Percentiles rank a stretch among this genome's conserved stretches.
Conservation (phyloP, 345 rosid species). For the Brassica cretica region DNA sequence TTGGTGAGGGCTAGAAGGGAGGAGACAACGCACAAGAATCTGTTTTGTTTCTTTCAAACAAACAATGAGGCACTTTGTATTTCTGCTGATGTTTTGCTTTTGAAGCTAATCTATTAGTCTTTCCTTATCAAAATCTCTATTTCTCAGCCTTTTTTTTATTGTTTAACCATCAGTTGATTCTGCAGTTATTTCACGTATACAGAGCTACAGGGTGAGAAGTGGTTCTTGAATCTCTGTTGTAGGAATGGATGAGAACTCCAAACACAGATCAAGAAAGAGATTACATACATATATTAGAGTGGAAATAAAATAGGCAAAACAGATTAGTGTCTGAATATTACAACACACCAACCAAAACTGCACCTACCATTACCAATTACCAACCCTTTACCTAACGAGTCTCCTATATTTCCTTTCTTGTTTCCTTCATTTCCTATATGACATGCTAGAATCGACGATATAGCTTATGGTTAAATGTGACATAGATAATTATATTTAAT, state of each 20-base stretch:
- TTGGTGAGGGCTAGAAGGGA: constrained; percentile 15
- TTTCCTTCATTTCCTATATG: constrained; percentile 5
- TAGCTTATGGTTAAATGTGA: too few species aligned
- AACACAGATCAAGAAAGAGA: constrained; percentile 2
- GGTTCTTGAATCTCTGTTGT: constrained; percentile 1
- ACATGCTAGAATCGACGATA: too few species aligned
- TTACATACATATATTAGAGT: constrained; percentile 24
- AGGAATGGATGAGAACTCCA: neutral
- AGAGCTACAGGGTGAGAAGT: neutral
- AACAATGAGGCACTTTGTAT: constrained; percentile 9
- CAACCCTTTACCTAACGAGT: constrained; percentile 30
- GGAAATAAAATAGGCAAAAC: constrained; percentile 16
- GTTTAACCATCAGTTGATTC: neutral
- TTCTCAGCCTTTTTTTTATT: neutral
- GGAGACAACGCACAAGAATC: constrained; percentile 10
- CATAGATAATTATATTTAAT: neutral
- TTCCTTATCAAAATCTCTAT: constrained; percentile 10
- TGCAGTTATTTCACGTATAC: neutral
- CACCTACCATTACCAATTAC: constrained; percentile 29
- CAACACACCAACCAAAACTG: constrained; percentile 40
- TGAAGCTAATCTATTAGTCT: constrained; percentile 20
- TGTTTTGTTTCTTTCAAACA: constrained; percentile 4
- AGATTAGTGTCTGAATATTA: constrained; percentile 31
- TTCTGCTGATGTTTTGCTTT: constrained; percentile 8
- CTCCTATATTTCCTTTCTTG: constrained; percentile 11